Conservation (phyloP, 164 flowering plant genomes). For the Tinospora cordifolia region DNA sequence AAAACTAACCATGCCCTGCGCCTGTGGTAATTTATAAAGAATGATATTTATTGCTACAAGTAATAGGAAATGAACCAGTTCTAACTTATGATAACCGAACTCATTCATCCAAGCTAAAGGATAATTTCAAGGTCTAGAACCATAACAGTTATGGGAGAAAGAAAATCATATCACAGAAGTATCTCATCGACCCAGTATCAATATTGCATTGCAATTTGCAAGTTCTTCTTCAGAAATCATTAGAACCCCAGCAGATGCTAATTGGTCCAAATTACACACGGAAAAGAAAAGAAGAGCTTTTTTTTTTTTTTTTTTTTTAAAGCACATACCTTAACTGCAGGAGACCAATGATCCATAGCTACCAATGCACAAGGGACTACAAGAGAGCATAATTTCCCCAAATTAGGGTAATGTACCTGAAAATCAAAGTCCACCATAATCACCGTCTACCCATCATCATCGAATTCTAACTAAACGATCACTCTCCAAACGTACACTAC, state of each 20-base stretch:
- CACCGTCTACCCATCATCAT: neutral
- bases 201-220: too few species aligned
- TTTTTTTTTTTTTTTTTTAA: too few species aligned
- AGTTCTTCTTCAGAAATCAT: too few species aligned
- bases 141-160: neutral
- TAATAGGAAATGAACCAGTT: neutral
- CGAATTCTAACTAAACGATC: neutral
- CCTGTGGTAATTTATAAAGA: slow-evolving; percentile 36
- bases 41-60: neutral
- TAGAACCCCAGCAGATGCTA: neutral
- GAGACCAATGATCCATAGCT: slow-evolving; percentile 92
- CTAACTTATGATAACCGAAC: neutral
- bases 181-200: neutral
- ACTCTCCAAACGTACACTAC: slow-evolving; percentile 25
- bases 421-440: slow-evolving; percentile 9
- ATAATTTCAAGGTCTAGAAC: neutral
- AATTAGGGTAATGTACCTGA: slow-evolving; percentile 55
- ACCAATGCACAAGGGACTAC: slow-evolving; percentile 87
- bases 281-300: too few species aligned
- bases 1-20: slow-evolving; percentile 75
- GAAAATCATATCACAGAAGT: neutral
- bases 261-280: too few species aligned
- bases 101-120: neutral
- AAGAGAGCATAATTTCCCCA: slow-evolving; percentile 64
- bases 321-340: slow-evolving; percentile 87